phyloP scores from a whole-genome alignment of 2,329 filamentous ascomycete species.

The Neurospora sp. region DNA sequence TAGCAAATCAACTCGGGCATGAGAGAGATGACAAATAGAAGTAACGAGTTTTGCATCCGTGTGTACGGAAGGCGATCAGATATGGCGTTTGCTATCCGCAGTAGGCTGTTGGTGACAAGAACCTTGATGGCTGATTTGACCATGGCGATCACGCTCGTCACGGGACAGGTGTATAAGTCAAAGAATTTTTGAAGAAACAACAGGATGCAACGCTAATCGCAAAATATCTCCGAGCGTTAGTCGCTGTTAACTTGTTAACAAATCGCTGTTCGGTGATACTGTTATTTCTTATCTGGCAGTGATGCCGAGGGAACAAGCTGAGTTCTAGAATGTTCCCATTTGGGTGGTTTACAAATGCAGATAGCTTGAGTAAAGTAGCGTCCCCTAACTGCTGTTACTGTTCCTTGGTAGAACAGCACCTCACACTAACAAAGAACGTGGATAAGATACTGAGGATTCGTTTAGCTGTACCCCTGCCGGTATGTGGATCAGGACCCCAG shows the following conservation, averaged over 20 bases:
- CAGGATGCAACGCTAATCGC: neutral
- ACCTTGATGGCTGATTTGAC: neutral
- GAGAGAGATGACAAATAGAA: neutral
- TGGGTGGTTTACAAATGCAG: conserved; percentile 10
- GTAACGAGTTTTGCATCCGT: neutral
- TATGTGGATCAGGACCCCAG: neutral
- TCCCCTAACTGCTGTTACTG: neutral
- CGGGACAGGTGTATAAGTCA: too few relatives aligned
- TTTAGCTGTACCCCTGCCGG: neutral
- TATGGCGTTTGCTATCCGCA: neutral
- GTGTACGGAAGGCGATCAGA: neutral
- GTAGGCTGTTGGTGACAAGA: neutral
- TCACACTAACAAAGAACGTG: neutral
- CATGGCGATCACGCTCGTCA: too few relatives aligned
- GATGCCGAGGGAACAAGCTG: neutral
- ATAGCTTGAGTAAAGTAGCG: neutral
- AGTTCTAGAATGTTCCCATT: conserved; percentile 13
- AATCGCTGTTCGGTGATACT: neutral
- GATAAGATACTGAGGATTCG: neutral
- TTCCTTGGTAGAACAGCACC: neutral
- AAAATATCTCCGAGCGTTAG: neutral
- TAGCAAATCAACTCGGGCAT: neutral
- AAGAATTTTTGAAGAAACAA: too few relatives aligned
- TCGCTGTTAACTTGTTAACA: neutral
- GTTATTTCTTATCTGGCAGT: neutral